A percentile compares a stretch with the other conserved stretches of the same genome.
phyloP scores from a whole-genome alignment of 2,329 filamentous ascomycete genomes.

The Penicillium sp. region DNA sequence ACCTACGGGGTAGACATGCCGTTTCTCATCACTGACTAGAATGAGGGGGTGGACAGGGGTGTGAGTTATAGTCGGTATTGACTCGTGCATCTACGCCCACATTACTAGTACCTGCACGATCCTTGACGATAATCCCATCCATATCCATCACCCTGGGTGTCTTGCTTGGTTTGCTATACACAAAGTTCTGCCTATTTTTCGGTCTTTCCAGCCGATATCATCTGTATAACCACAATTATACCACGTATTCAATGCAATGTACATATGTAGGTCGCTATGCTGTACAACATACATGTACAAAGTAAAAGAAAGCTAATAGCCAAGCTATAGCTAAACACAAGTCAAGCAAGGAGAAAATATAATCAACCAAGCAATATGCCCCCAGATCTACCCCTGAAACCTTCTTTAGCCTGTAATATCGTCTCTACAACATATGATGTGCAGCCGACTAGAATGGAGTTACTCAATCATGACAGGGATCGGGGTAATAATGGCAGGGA shows the following conservation, averaged over 20 bases:
- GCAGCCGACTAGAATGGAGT: neutral
- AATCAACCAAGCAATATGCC: neutral
- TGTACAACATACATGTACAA: neutral
- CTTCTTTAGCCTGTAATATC: neutral
- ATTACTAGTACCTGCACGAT: constrained; percentile 1
- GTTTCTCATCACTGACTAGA: neutral
- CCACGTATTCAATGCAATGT: neutral
- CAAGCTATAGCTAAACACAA: neutral
- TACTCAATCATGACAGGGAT: neutral
- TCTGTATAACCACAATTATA: neutral
- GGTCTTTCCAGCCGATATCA: neutral
- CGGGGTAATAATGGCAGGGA: neutral
- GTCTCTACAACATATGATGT: neutral
- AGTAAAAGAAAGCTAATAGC: neutral
- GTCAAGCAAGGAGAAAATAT: neutral
- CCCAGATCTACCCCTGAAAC: constrained; percentile 6
- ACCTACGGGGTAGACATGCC: neutral
- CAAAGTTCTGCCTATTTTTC: neutral
- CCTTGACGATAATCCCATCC: neutral
- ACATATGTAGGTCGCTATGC: neutral
- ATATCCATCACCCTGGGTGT: neutral
- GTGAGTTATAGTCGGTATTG: neutral
- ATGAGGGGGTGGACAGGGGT: neutral
- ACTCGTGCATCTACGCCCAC: neutral
- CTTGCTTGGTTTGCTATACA: neutral